Evolutionary conservation across 2,329 filamentous ascomycete species (phyloP), one percentile per base, ranked within the genome.

Genomic region (Phaeosphaeria sp.): DNA sequence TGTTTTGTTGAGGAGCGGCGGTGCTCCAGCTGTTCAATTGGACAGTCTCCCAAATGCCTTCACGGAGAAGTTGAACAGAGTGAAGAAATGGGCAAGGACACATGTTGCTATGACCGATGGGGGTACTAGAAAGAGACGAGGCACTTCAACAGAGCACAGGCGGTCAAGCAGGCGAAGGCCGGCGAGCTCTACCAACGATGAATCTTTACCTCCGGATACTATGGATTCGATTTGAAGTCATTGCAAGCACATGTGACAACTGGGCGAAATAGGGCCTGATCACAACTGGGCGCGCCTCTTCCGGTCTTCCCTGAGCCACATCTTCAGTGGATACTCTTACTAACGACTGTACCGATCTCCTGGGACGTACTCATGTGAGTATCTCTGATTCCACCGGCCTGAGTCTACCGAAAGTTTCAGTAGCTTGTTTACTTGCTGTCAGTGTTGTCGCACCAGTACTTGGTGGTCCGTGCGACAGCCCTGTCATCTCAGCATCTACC

Each of bases 1-100:
- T 60, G 77, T 96, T 44, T 77, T 96, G 18, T 87, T 87, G 67
- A 83, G 87, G 21, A 78, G 81, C 55, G 82, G 78, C 67, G 83
- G 79, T 3, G 73, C 80, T 1, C 79, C 78, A 21, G 82, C 85
- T 49, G 73, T 90, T 39, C 73, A 78, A 63, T 71, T 64, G 66
- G 79, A 73, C 11, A 64, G 60, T 1, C 57, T 69, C 5, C 69
- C 69, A 11, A 75, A 83, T 58, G 82, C 82, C 18, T 85, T 91
- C 68, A 67, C 87, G 7, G 79, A 82, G 25, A 93, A 91, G 76
- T 84, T 90, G 22, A 83, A 80, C 62, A 82, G 82, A 48, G 91
- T 96, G 36, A 86, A 85, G 65, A 86, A 90, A 62, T 97, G 93
- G 93, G 86, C 92, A 9, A 75, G 88, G 56, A 80, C 82, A 39